These are phyloP conservation scores for Metschnikowia bowlesiae DNA, from an alignment of 805 yeast species.

Conservation along the genomic window DNA sequence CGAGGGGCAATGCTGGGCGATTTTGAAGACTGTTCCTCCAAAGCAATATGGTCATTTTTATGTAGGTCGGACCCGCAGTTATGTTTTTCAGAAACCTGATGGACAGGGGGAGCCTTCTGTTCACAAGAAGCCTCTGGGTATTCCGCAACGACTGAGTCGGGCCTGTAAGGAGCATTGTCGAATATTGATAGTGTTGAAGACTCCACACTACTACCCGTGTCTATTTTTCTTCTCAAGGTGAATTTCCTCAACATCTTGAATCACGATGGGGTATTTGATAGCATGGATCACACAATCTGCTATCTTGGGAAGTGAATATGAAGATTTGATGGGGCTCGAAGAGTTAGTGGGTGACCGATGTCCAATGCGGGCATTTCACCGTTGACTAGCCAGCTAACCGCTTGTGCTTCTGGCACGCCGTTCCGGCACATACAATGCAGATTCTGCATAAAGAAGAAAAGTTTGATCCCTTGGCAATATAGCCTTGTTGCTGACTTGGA, in stretches of 20 bases:
- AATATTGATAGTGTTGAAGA: constrained; percentile 15
- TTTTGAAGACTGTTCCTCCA: neutral
- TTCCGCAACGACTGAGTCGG: constrained; percentile 2
- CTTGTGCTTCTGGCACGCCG: neutral
- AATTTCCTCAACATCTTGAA: neutral
- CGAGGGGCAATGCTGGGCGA: neutral
- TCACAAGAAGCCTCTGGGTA: neutral
- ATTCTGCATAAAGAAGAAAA: neutral
- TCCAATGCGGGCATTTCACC: neutral
- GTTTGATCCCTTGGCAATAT: neutral
- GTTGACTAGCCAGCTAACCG: neutral
- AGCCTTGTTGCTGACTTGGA: neutral
- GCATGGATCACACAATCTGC: neutral
- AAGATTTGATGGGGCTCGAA: neutral
- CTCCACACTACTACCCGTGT: constrained; percentile 2
- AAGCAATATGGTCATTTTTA: neutral
- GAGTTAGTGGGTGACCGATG: neutral
- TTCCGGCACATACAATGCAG: neutral
- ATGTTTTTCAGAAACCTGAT: neutral
- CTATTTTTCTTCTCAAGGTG: neutral
- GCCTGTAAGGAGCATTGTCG: constrained; percentile 13
- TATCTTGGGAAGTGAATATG: neutral
- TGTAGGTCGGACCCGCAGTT: neutral
- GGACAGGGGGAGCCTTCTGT: no score
- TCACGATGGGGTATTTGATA: neutral